phyloP scores from a whole-genome alignment of 208 protist genomes.

The Leishmania mexicana region DNA sequence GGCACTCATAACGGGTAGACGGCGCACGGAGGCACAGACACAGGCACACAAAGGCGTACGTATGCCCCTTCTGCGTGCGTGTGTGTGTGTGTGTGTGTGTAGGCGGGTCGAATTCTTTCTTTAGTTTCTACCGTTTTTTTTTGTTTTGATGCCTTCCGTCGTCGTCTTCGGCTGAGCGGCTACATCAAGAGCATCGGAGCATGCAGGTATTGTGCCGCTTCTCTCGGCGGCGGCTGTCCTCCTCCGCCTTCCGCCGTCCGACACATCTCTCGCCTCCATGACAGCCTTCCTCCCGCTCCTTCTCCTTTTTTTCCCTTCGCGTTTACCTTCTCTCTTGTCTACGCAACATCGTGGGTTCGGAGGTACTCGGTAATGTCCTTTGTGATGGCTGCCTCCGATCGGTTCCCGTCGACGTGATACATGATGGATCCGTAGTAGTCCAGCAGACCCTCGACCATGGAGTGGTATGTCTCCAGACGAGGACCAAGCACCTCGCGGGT shows the following conservation, averaged over 20 bases:
- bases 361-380: constrained; percentile 51
- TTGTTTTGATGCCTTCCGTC: background rate
- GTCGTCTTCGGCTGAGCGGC: background rate
- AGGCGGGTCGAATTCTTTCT: background rate
- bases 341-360: constrained; percentile 24
- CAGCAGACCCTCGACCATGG: constrained; percentile 53
- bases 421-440: constrained; percentile 68
- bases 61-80: background rate
- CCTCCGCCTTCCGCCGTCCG: background rate
- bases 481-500: constrained; percentile 58
- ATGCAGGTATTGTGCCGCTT: background rate
- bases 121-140: background rate
- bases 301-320: background rate
- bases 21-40: background rate
- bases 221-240: background rate
- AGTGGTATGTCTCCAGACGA: constrained; percentile 81
- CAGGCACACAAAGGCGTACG: background rate
- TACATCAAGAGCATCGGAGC: background rate
- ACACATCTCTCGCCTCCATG: background rate
- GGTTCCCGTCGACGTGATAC: constrained; percentile 56
- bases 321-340: background rate
- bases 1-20: background rate
- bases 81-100: background rate
- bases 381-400: constrained; percentile 36
- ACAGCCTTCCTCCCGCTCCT: background rate